Percentiles rank a stretch among this genome's conserved stretches.
These are phyloP conservation scores for Cicer cuneatum DNA, from an alignment of 306 rosid species.

Conservation along the genomic window DNA sequence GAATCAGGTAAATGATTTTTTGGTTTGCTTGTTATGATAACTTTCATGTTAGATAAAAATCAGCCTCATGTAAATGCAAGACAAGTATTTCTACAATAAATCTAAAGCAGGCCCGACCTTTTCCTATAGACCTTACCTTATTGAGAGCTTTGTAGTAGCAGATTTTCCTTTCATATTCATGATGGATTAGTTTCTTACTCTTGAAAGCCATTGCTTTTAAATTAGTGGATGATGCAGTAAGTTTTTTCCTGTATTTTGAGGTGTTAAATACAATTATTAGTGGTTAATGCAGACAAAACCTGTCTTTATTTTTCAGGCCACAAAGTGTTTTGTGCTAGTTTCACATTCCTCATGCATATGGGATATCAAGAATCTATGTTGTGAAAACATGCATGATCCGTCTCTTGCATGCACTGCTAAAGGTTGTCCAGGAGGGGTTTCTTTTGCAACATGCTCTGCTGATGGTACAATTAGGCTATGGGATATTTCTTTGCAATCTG, in stretches of 20 bases:
- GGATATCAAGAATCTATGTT: slow-evolving; percentile 84
- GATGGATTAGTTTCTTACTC: slow-evolving; percentile 28
- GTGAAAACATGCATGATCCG: slow-evolving; percentile 76
- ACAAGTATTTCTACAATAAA: neutral
- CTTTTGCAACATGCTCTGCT: slow-evolving; percentile 82
- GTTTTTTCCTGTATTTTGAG: slow-evolving; percentile 13
- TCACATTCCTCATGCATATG: slow-evolving; percentile 87
- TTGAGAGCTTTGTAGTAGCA: neutral
- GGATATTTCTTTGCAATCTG: slow-evolving; percentile 76
- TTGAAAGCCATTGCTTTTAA: slow-evolving; percentile 26
- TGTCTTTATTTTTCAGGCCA: slow-evolving; percentile 55
- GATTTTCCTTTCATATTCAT: neutral
- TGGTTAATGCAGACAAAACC: slow-evolving; percentile 34
- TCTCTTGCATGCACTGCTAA: slow-evolving; percentile 80
- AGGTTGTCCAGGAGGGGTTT: slow-evolving; percentile 81
- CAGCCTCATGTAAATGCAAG: slow-evolving; percentile 1
- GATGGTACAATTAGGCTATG: slow-evolving; percentile 84
- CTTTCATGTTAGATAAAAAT: slow-evolving; percentile 18
- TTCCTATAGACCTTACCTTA: neutral
- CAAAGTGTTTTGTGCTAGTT: slow-evolving; percentile 69
- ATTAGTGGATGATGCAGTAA: slow-evolving; percentile 19
- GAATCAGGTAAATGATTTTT: slow-evolving; percentile 62
- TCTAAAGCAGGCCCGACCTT: neutral
- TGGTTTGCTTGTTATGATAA: slow-evolving; percentile 20
- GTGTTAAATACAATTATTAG: slow-evolving; percentile 13